Conservation (phyloP, 345 rosid species). For the Trapa incisa region DNA sequence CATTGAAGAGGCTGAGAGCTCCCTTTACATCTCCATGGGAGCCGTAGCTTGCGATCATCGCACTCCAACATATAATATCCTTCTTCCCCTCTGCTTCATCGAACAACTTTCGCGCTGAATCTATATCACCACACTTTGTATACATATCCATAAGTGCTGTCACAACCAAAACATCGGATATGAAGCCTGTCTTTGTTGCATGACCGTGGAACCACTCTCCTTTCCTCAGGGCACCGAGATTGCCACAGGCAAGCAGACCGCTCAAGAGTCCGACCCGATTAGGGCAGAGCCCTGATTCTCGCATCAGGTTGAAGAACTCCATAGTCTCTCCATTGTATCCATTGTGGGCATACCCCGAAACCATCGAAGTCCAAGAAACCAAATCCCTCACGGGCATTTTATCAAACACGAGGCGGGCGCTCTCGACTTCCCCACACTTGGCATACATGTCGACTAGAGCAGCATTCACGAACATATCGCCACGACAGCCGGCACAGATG, state of each 20-base stretch:
- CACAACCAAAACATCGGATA: conserved; percentile 22
- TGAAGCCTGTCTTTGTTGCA: conserved; percentile 34
- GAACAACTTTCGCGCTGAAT: conserved; percentile 25
- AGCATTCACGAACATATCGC: conserved; percentile 36
- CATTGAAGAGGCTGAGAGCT: conserved; percentile 27
- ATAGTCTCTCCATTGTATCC: conserved; percentile 5
- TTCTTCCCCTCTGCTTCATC: conserved; percentile 25
- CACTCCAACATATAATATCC: conserved; percentile 44
- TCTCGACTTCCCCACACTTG: conserved; percentile 36
- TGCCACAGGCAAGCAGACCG: conserved; percentile 39
- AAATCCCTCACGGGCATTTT: conserved; percentile 41
- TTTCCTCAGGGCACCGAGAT: conserved; percentile 36
- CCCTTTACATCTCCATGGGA: conserved; percentile 35
- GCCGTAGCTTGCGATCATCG: conserved; percentile 48
- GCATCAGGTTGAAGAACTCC: conserved; percentile 7
- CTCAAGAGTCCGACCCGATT: conserved; percentile 8
- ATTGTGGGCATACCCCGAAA: conserved; percentile 25
- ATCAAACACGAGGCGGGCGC: conserved; percentile 33
- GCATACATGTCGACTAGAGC: conserved; percentile 50
- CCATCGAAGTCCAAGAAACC: conserved; percentile 45
- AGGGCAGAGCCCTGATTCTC: background rate
- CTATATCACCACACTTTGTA: conserved; percentile 44
- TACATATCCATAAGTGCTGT: conserved; percentile 47
- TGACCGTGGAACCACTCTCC: conserved; percentile 40
- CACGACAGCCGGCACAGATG: conserved; percentile 16